Base-by-base conservation (phyloP, 1,139 yeast genomes). In the Magnusiomyces suaveolens region DNA sequence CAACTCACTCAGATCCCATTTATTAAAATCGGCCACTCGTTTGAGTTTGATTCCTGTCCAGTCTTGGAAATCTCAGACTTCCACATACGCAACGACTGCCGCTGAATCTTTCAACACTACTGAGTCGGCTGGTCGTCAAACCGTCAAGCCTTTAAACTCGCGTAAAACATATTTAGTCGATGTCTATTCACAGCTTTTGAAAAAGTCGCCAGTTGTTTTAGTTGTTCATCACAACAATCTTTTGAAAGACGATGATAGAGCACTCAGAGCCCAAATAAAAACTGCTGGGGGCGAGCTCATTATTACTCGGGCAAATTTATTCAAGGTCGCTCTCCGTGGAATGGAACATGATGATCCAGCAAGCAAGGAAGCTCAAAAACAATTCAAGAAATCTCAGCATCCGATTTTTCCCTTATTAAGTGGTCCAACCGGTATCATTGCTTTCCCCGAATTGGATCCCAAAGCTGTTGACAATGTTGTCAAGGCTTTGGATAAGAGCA, bases 361-460 rank as follows among this genome's bases (percentile, higher is more conserved):
- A 1, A 76, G 83, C 55, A 73, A 71, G 50, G 82, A 78, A 25
- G 81, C 83, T 20, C 48, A 36, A 44, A 58, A 32, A 24, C 8
- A 26, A 8, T 43, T 18, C 50, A 43, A 46, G 48, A 72, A 72
- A 65, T 75, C 79, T 18, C 55, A 66, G 49, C 95, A 87, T 66
- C 95, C 95, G 10, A 72, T 90, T 61, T 68, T 77, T 41, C 82
- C 84, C 24, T 75, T 89, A 58, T 76, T 90, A 57, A 74, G 73
- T 59, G 97, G 97, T 3, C 96, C 97, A 32, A 84, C 96, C 1
- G 95, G 92, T 1, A 76, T 87, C n/a, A 81, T 90, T 54, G 69
- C 85, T 24, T 76, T 88, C 59, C 79, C 81, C 46, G 79, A 78
- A 57, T 75, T 86, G 52, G 84, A 87, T 60, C 96, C 97, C n/a